Percentiles rank a stretch among this genome's conserved stretches.
These are phyloP conservation scores for Neurospora discreta DNA, from an alignment of 495 filamentous ascomycete genomes.

Conservation along the genomic window DNA sequence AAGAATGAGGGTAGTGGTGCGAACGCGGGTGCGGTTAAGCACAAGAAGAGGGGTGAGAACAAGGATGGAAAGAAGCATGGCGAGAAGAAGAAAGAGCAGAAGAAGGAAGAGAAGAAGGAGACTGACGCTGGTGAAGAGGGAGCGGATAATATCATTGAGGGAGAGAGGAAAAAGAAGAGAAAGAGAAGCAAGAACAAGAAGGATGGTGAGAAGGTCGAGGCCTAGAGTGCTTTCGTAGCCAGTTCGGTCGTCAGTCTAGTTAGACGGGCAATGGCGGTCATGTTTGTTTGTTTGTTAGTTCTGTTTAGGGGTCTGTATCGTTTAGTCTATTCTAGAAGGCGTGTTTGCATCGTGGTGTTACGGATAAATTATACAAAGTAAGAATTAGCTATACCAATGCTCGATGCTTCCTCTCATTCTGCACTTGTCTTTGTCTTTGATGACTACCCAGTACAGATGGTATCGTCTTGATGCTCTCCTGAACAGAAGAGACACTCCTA, in stretches of 20 bases:
- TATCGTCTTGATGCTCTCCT: background rate
- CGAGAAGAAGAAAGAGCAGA: slow-evolving; percentile 18
- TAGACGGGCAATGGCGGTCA: background rate
- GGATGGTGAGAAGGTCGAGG: slow-evolving; percentile 4
- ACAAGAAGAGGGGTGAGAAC: slow-evolving; percentile 3
- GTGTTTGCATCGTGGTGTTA: background rate
- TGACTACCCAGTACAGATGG: background rate
- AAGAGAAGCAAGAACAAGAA: slow-evolving; percentile 31
- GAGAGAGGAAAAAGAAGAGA: slow-evolving; percentile 40
- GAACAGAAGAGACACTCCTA: too few relatives aligned
- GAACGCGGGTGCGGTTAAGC: slow-evolving; percentile 5
- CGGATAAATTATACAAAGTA: background rate
- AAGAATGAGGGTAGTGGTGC: slow-evolving; percentile 7
- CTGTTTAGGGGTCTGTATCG: background rate
- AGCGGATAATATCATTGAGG: slow-evolving; percentile 15
- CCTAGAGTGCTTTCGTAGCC: background rate
- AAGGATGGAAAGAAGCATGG: background rate
- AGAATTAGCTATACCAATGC: background rate
- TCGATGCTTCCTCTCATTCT: background rate
- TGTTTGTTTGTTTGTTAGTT: background rate
- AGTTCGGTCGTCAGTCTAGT: background rate
- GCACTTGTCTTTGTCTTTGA: background rate
- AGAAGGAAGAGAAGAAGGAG: slow-evolving; percentile 20
- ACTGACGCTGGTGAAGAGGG: background rate
- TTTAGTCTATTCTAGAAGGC: background rate